Conservation (phyloP, 202 grass and related monocot genomes). For the Hordeum pubiflorum region DNA sequence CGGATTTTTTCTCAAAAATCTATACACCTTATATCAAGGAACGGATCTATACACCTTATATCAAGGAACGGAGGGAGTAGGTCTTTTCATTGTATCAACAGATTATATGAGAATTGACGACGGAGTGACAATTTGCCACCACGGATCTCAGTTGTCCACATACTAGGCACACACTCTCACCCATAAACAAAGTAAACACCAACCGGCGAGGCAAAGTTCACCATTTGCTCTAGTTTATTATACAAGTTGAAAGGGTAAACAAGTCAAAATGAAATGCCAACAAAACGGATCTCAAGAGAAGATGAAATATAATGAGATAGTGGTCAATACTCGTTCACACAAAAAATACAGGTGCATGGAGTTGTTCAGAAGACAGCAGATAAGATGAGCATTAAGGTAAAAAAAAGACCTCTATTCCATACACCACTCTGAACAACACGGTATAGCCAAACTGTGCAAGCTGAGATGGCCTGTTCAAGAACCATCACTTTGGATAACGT, state of each 20-base stretch:
- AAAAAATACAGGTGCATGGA: constrained; percentile 24
- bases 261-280: neutral
- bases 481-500: neutral
- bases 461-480: constrained; percentile 14
- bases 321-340: constrained; percentile 24
- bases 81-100: too few relatives aligned
- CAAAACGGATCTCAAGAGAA: neutral
- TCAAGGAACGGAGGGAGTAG: too few relatives aligned
- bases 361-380: constrained; percentile 9
- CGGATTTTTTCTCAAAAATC: too few relatives aligned
- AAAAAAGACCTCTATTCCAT: constrained; percentile 19
- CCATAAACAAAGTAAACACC: too few relatives aligned
- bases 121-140: too few relatives aligned
- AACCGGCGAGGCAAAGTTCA: too few relatives aligned
- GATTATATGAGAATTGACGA: too few relatives aligned
- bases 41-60: too few relatives aligned
- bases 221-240: neutral
- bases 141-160: too few relatives aligned
- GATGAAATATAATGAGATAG: neutral
- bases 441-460: constrained; percentile 30
- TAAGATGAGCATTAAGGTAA: neutral
- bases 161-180: too few relatives aligned
- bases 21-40: too few relatives aligned
- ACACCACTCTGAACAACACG: constrained; percentile 22
- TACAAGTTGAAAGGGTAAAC: neutral